Evolutionary conservation across 805 yeast species (phyloP).

Genomic region (Candida yuanshanica): DNA sequence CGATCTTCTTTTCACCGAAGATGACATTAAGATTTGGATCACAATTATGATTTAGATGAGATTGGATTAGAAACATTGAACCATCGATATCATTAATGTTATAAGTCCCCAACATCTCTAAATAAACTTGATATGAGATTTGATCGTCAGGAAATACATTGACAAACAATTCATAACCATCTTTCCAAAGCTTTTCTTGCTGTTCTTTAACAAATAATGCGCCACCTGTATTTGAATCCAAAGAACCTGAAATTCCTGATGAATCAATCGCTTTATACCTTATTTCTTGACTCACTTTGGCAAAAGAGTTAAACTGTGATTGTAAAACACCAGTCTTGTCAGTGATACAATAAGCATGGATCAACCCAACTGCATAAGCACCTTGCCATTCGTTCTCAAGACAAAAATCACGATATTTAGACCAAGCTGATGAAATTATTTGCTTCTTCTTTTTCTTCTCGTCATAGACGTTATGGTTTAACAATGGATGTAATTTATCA

Average conservation of each 20-base stretch:
- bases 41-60: constrained; percentile 75
- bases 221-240: constrained; percentile 44
- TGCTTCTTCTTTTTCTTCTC: constrained; percentile 28
- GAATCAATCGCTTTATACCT: constrained; percentile 57
- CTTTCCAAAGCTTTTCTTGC: constrained; percentile 52
- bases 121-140: constrained; percentile 46
- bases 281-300: constrained; percentile 60
- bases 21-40: constrained; percentile 61
- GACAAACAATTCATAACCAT: constrained; percentile 47
- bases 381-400: constrained; percentile 62
- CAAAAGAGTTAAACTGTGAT: constrained; percentile 56
- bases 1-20: constrained; percentile 34
- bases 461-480: constrained; percentile 50
- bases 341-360: constrained; percentile 38
- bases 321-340: constrained; percentile 37
- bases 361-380: constrained; percentile 56
- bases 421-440: constrained; percentile 46
- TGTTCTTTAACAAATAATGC: constrained; percentile 51
- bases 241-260: constrained; percentile 33
- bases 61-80: constrained; percentile 52
- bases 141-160: constrained; percentile 37
- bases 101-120: constrained; percentile 62
- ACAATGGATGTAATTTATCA: constrained; percentile 46
- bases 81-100: constrained; percentile 70
- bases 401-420: constrained; percentile 53